Evolutionary conservation across 1,284 basidiomycete species (phyloP), one percentile per base, ranked within the genome.

Genomic region (Laetiporus sulphureus): DNA sequence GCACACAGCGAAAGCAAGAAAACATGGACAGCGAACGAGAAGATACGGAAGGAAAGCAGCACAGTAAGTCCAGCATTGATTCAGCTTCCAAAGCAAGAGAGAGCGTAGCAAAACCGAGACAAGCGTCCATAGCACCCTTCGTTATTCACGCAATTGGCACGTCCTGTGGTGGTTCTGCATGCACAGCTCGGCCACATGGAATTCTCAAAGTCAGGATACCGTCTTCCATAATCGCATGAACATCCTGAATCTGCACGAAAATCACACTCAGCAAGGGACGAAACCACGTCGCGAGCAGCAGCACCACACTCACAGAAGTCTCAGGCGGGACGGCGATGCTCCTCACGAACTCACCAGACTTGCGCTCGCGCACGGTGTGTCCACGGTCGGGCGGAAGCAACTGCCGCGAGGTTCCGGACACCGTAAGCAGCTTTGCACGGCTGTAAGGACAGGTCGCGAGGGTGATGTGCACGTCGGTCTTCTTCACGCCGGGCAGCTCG

Each of bases 401-500:
- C 10, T 71, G 55, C 23, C 58, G 54, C 43, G 58, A 56, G 32
- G 57, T 56, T 24, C 78, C 80, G 18, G 62, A 55, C 36, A 83
- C 66, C 41, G 64, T 67, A 47, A 83, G 61, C 53, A 79, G 77
- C 51, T 67, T 72, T 47, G 75, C 66, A 41, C 73, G 66, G 50
- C 73, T 82, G 63, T 71, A 69, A 30, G 66, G 55, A 51, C 75
- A 77, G 44, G 70, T 72, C 32, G 69, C 68, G 45, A 83, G 68
- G 35, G 64, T 66, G 57, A 83, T 61, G 44, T 58, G 66, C 30
- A 84, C 49, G 52, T 80, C 74, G 40, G 58, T 50, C 46, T 66
- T 71, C 56, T 68, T 71, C 50, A 81, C 63, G 21, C 81, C 82
- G 7, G 81, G 82, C 20, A 82, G 61, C 59, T 83, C 79, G 58